Evolutionary conservation across 2,329 filamentous ascomycete species (phyloP).

Genomic region (Fusarium sterilihyphosum): DNA sequence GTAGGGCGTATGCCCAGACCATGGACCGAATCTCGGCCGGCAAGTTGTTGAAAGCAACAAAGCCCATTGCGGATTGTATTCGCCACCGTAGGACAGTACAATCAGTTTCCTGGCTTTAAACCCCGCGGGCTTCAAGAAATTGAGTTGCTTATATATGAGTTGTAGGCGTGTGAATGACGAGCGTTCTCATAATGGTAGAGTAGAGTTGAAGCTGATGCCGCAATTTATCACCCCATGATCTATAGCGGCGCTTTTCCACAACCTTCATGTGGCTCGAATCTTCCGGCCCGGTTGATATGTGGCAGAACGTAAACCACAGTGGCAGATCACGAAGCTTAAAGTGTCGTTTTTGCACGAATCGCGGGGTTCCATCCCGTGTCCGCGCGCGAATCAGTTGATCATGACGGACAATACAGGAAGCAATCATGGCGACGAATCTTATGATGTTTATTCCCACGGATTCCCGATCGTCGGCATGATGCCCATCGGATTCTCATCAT

Average conservation of each 20-base stretch:
- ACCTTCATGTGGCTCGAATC: slow-evolving; percentile 18
- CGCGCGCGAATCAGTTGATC: background rate
- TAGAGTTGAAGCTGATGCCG: background rate
- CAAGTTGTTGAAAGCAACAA: slow-evolving; percentile 23
- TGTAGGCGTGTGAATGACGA: background rate
- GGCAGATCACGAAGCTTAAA: slow-evolving; percentile 9
- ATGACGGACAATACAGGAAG: background rate
- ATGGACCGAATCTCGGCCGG: slow-evolving; percentile 36
- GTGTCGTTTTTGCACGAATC: slow-evolving; percentile 36
- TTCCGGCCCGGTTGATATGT: slow-evolving; percentile 16
- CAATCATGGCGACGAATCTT: background rate
- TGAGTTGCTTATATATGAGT: slow-evolving; percentile 2
- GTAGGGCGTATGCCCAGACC: slow-evolving; percentile 29
- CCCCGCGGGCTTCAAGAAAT: background rate
- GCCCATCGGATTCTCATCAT: background rate
- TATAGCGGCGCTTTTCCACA: slow-evolving; percentile 1
- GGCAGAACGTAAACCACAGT: background rate
- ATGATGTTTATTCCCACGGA: background rate
- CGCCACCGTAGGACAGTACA: background rate
- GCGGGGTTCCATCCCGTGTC: slow-evolving; percentile 1
- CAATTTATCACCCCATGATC: slow-evolving; percentile 31
- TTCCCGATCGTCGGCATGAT: background rate
- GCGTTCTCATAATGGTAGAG: background rate
- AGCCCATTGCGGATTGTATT: slow-evolving; percentile 11
- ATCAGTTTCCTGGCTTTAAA: background rate